Evolutionary conservation across 331 rosid species (phyloP).

Genomic region (Pyrus hybrid): DNA sequence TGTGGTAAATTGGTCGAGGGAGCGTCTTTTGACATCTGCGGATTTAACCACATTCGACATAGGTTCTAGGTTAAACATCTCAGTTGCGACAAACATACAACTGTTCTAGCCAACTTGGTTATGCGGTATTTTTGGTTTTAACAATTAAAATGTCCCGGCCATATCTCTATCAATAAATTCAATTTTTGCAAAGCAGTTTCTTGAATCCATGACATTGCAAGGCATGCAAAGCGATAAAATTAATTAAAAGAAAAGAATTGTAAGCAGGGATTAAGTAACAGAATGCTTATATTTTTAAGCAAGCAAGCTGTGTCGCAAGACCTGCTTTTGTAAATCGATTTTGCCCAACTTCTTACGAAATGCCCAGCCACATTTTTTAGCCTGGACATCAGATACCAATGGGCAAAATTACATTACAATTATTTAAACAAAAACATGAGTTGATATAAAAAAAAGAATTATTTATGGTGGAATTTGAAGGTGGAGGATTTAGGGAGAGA

Average conservation of each 20-base stretch:
- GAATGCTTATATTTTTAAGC: not conserved
- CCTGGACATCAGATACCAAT: constrained; percentile 8
- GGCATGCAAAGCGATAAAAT: too few relatives aligned
- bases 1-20: too few relatives aligned
- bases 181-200: too few relatives aligned
- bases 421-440: not conserved
- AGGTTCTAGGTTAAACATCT: too few relatives aligned
- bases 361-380: not conserved
- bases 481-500: not conserved
- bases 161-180: too few relatives aligned
- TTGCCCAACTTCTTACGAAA: constrained; percentile 3
- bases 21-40: too few relatives aligned
- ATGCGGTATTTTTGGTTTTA: too few relatives aligned
- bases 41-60: too few relatives aligned
- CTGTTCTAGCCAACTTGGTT: too few relatives aligned
- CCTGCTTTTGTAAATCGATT: not conserved
- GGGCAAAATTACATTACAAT: not conserved
- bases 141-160: too few relatives aligned
- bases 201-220: too few relatives aligned
- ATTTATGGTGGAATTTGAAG: not conserved
- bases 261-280: constrained; percentile 15
- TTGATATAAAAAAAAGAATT: too few relatives aligned
- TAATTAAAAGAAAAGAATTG: not conserved
- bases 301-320: constrained; percentile 11
- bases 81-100: accelerated